Evolutionary conservation across 2,329 filamentous ascomycete species (phyloP).

Genomic region (Colletotrichum sp.): DNA sequence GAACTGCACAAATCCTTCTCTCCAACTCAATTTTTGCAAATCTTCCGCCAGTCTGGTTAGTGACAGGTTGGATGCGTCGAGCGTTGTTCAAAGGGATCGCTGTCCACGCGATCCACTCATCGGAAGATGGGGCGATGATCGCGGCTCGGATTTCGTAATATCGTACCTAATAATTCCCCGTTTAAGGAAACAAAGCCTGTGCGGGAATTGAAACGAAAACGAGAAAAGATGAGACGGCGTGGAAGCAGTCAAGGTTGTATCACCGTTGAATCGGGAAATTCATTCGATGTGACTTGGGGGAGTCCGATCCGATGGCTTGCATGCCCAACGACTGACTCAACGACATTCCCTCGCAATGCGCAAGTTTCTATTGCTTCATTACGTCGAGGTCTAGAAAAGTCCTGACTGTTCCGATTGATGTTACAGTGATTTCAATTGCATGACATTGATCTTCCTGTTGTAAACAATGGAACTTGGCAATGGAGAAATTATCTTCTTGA

Average conservation of each 20-base stretch:
- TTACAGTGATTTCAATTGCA: rapidly evolving
- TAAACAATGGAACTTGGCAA: not conserved
- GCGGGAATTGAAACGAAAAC: conserved; percentile 9
- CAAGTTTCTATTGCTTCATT: not conserved
- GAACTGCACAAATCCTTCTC: not conserved
- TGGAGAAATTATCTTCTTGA: not conserved
- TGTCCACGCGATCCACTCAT: not conserved
- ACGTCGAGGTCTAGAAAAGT: not conserved
- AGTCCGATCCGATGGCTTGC: not conserved
- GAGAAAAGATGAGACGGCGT: conserved; percentile 8
- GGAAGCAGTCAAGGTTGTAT: not conserved
- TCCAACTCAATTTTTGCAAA: not conserved
- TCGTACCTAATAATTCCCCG: not conserved
- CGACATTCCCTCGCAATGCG: not conserved
- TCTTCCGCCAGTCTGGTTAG: not conserved
- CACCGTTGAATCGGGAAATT: conserved; percentile 4
- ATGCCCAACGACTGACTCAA: not conserved
- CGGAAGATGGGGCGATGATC: not conserved
- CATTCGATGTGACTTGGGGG: not conserved
- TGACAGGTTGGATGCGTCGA: not conserved
- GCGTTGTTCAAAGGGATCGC: not conserved
- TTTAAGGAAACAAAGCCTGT: conserved; percentile 8
- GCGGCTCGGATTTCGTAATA: not conserved
- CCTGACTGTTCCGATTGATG: not conserved
- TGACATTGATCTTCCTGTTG: rapidly evolving